phyloP scores from a whole-genome alignment of 768 basidiomycete genomes.

The Boletus coccyginus region DNA sequence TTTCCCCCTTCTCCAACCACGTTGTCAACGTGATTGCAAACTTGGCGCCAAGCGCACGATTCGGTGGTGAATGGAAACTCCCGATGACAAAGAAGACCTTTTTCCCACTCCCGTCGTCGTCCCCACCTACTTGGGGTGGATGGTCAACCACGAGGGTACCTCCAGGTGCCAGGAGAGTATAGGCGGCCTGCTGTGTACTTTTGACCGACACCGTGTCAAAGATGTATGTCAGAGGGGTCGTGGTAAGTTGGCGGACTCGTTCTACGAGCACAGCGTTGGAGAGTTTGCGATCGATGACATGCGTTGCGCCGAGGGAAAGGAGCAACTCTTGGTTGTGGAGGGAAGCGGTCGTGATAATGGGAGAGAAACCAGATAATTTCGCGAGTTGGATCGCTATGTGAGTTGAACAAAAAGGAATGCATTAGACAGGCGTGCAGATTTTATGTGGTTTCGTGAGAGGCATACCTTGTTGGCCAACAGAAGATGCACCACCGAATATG shows the following conservation, averaged over 20 bases:
- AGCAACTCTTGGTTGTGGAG: constrained; percentile 28
- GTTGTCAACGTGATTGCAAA: constrained; percentile 8
- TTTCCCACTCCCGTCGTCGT: constrained; percentile 1
- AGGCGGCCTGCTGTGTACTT: constrained; percentile 33
- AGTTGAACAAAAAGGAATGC: too few relatives aligned
- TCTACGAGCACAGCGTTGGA: constrained; percentile 3
- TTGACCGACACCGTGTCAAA: constrained; percentile 31
- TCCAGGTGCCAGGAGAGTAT: constrained; percentile 27
- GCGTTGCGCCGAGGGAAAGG: constrained; percentile 36
- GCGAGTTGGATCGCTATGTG: constrained; percentile 32
- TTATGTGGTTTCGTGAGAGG: too few relatives aligned
- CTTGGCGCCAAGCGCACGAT: constrained; percentile 3
- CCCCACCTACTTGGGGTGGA: background rate
- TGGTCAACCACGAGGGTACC: constrained; percentile 25
- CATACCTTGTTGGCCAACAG: constrained; percentile 37
- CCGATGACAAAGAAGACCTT: background rate
- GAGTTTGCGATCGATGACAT: constrained; percentile 32
- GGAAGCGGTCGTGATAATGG: constrained; percentile 40
- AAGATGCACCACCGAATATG: constrained; percentile 36
- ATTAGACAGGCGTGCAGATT: too few relatives aligned
- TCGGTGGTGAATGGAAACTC: background rate
- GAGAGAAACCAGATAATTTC: constrained; percentile 31
- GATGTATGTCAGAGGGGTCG: background rate
- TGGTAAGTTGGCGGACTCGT: constrained; percentile 1
- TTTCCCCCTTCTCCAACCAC: constrained; percentile 15